Evolutionary conservation across 2,329 filamentous ascomycete genomes (phyloP), one percentile per base, ranked within the genome.

Genomic region (Pezicula carpinea): DNA sequence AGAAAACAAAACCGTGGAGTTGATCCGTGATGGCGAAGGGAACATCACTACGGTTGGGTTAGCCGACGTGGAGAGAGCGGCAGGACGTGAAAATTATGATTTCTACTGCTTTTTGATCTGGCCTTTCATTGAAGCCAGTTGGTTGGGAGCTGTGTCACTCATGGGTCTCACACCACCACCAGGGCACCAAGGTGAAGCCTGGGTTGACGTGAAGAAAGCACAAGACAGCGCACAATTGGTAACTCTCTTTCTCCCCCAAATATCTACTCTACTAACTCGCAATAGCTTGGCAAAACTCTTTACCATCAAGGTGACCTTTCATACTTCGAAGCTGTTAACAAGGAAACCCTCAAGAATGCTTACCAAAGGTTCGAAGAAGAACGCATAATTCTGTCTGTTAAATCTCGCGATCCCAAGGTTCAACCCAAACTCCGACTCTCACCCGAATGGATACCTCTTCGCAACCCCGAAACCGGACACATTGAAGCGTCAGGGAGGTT

Each of bases 41-140:
- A 73, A 76, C 0, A 77, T 89, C n/a, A 71, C 72, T 1, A 80
- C 72, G 46, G 72, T 96, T 32, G 89, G 89, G 4, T 73, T 99
- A 6, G 85, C 87, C 15, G 80, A 87, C 5, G 70, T 77, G 3
- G 93, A 99, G 66, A 78, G 91, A 15, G 74, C 77, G 23, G 82
- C 79, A 6, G 93, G 93, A 1, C 76, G 92, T 32, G 93, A 99
- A 66, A 97, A 96, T 60, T 99, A 87, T 60, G 93, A 99, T 63
- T 99, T 99, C 67, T 97, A 97, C 69, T 97, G 92, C 69, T 99
- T 97, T 74, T 71, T 99, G 17, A 89, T 99, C 53, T 99, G 93
- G 93, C 93, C 93, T 0, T 99, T 99, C 58, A 91, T 97, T 55
- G 93, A 99, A 67, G 87, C 91, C 0, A 85, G 80, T 44, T 99